Base-by-base conservation (phyloP, 1,284 basidiomycete genomes). In the Neolentinus lepideus region DNA sequence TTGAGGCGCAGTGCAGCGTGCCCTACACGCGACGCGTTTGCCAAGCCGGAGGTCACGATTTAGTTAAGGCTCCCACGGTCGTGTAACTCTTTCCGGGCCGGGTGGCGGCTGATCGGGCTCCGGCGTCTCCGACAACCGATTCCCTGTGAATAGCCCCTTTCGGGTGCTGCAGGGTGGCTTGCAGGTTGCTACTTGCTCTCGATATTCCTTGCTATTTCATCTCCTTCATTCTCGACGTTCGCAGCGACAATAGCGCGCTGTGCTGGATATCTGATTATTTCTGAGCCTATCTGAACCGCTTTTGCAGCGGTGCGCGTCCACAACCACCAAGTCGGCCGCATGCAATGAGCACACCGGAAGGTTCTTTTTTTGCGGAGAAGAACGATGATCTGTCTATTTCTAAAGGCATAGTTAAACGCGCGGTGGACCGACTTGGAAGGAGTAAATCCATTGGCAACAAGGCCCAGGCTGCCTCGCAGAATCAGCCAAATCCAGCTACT, bases 401-500 rank as follows among this genome's bases (percentile, higher is more conserved):
- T 3, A 50, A 50, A 21, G 27, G 47, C n/a, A 21, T 50, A 4
- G 47, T 50, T 6, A 21, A 50, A 22, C 47, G 47, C 27, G 47
- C 47, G 12, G 47, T 50, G 21, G 47, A 50, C n/a, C 16, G 47
- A 3, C 47, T 50, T 50, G 47, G 47, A 25, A 25, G 47, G 16
- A 26, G 21, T 26, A 50, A 50, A 29, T 50, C 47, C 6, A 50
- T 29, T 25, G 47, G 47, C 12, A 50, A 26, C 24, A 25, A 26
- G 27, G 16, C 47, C 11, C 47, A 12, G 26, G 11, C 51, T 6
- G 11, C 51, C 14, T n/a, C 51, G 29, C 27, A 36, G 27, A 31
- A 14, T 16, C 16, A 11, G 27, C 4, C 8, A 35, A 36, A n/a
- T 24, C 63, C 76, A 45, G 68, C 71, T 52, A 75, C 71, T 58